Evolutionary conservation across 2,329 filamentous ascomycete species (phyloP).

Genomic region (Cladosporium sp.): DNA sequence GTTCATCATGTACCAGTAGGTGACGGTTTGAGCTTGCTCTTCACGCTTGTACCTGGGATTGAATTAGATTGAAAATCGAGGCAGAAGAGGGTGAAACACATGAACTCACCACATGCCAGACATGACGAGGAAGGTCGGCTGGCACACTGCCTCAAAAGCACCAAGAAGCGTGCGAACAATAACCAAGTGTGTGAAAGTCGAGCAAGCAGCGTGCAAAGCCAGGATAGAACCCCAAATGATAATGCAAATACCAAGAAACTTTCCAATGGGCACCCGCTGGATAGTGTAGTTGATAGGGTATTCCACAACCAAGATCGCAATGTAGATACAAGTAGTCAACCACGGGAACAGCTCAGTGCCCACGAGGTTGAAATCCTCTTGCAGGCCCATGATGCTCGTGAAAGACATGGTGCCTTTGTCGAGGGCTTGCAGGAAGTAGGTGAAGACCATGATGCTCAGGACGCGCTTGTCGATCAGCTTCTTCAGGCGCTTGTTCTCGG

Average conservation of each 20-base stretch:
- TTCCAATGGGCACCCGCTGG: slow-evolving; percentile 60
- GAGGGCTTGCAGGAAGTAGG: slow-evolving; percentile 71
- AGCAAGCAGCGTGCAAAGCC: slow-evolving; percentile 61
- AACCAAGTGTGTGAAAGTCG: slow-evolving; percentile 61
- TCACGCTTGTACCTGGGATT: slow-evolving; percentile 57
- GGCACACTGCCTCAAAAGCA: slow-evolving; percentile 69
- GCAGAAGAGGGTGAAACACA: not conserved
- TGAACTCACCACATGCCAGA: slow-evolving; percentile 60
- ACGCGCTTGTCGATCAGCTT: slow-evolving; percentile 67
- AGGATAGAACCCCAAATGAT: slow-evolving; percentile 63
- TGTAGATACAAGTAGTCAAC: slow-evolving; percentile 74
- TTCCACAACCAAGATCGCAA: slow-evolving; percentile 69
- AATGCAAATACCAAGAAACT: slow-evolving; percentile 64
- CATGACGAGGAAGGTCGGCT: slow-evolving; percentile 67
- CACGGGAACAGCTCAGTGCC: slow-evolving; percentile 60
- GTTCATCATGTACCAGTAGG: slow-evolving; percentile 59
- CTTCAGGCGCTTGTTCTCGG: slow-evolving; percentile 62
- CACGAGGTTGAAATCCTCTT: slow-evolving; percentile 45
- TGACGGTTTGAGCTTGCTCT: slow-evolving; percentile 66
- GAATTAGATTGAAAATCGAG: not conserved
- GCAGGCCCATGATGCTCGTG: slow-evolving; percentile 63
- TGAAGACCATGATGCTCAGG: slow-evolving; percentile 68
- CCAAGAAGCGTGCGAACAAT: slow-evolving; percentile 66
- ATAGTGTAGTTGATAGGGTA: slow-evolving; percentile 68
- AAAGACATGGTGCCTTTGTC: slow-evolving; percentile 68